phyloP scores from a whole-genome alignment of 78 protist species.

The Chrysochromulina parva region DNA sequence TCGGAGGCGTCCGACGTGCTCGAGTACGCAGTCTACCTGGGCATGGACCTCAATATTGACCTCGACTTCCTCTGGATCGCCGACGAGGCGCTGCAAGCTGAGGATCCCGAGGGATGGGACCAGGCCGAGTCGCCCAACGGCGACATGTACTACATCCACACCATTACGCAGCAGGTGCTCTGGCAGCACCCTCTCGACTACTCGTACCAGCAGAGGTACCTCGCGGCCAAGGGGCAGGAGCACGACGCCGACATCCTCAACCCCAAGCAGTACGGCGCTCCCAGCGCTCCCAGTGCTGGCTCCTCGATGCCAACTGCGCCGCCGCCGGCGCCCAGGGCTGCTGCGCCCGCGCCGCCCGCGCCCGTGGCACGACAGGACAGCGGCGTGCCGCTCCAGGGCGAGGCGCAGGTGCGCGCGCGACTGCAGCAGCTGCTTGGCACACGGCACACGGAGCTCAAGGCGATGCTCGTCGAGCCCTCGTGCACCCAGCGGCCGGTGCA shows the following conservation, averaged over 20 bases:
- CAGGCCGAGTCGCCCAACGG: not conserved
- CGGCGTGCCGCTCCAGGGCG: not conserved
- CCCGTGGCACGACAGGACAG: not conserved
- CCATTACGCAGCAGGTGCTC: not conserved
- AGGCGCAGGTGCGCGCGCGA: too few relatives aligned
- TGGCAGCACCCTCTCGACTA: not conserved
- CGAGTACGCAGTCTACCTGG: constrained; percentile 10
- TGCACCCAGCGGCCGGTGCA: not conserved
- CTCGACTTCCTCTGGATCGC: not conserved
- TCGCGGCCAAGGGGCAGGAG: not conserved
- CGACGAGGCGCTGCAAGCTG: not conserved
- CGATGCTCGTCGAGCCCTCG: not conserved
- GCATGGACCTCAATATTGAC: not conserved
- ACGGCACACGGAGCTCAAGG: not conserved
- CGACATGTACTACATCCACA: not conserved
- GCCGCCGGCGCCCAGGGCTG: not conserved
- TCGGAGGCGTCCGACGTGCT: not conserved
- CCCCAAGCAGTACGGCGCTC: not conserved
- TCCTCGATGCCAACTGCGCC: not conserved
- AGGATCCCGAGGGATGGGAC: not conserved
- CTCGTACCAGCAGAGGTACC: not conserved
- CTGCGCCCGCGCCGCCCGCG: not conserved
- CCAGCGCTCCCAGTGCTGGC: not conserved
- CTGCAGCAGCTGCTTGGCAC: not conserved
- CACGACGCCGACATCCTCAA: not conserved